A percentile compares a stretch with the other conserved stretches of the same genome.
phyloP scores from a whole-genome alignment of 2,329 filamentous ascomycete genomes.

The Leptographium radiaticola region DNA sequence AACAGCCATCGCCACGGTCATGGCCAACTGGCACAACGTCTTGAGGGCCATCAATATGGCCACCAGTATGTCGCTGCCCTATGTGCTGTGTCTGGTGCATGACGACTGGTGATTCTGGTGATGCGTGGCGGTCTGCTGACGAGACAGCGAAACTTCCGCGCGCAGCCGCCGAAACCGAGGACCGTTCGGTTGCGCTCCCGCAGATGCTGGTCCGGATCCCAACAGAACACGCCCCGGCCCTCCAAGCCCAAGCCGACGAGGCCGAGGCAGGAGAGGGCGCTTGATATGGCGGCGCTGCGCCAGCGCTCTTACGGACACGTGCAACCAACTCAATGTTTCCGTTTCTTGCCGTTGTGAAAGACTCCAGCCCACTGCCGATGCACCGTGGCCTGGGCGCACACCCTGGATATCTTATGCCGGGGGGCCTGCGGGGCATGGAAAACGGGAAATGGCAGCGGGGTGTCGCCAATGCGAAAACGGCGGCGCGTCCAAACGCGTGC shows the following conservation, averaged over 20 bases:
- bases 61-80: slow-evolving; percentile 45
- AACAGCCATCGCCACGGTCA: slow-evolving; percentile 66
- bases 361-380: too few relatives aligned
- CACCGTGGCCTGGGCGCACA: too few relatives aligned
- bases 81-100: background rate
- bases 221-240: slow-evolving; percentile 57
- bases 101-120: too few relatives aligned
- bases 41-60: slow-evolving; percentile 78
- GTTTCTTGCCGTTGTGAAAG: too few relatives aligned
- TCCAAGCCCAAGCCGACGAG: slow-evolving; percentile 47
- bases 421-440: too few relatives aligned
- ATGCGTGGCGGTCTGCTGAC: background rate
- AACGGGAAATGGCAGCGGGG: background rate
- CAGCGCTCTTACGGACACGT: background rate
- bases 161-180: slow-evolving; percentile 32
- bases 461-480: background rate
- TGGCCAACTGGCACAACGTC: slow-evolving; percentile 82
- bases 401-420: background rate
- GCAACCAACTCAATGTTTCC: background rate
- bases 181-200: slow-evolving; percentile 41
- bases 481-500: slow-evolving; percentile 2
- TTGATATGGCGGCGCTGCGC: background rate
- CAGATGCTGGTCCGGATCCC: slow-evolving; percentile 78
- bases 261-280: slow-evolving; percentile 23
- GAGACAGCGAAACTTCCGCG: slow-evolving; percentile 54